Percentiles rank a stretch among this genome's conserved stretches.
Evolutionary conservation across 805 yeast species (phyloP).

Genomic region (Monosporozyma aquatica): DNA sequence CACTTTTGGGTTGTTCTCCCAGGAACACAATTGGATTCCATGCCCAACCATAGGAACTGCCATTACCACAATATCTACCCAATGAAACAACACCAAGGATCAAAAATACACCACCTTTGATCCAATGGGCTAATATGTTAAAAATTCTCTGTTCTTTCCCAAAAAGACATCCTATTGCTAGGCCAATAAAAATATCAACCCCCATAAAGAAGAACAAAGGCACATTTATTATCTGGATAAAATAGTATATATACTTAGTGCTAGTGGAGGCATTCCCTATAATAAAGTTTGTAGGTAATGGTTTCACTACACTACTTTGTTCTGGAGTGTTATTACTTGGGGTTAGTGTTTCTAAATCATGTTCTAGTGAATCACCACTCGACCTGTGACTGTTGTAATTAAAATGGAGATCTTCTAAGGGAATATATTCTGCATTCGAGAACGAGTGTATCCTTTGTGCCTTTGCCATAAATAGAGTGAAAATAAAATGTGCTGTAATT

Average conservation of each 20-base stretch:
- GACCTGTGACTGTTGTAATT: background rate
- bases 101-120: constrained; percentile 88
- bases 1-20: constrained; percentile 13
- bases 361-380: background rate
- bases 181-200: constrained; percentile 44
- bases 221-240: constrained; percentile 40
- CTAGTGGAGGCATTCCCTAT: background rate
- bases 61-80: constrained; percentile 81
- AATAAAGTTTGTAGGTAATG: background rate
- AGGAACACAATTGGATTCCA: constrained; percentile 56
- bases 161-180: constrained; percentile 56
- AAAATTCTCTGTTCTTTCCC: constrained; percentile 64
- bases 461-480: constrained; percentile 41
- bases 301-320: background rate
- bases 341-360: background rate
- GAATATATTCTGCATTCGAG: constrained; percentile 5
- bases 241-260: background rate
- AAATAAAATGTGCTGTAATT: constrained; percentile 42
- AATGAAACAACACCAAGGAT: constrained; percentile 68
- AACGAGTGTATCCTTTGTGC: constrained; percentile 25
- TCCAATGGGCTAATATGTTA: constrained; percentile 86
- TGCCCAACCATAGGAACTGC: constrained; percentile 70
- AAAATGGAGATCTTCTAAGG: constrained; percentile 24
- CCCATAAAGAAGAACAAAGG: constrained; percentile 54
- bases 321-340: background rate